These are phyloP conservation scores for Aspergillus uvarum DNA, from an alignment of 2,329 filamentous ascomycete species.

Conservation along the genomic window DNA sequence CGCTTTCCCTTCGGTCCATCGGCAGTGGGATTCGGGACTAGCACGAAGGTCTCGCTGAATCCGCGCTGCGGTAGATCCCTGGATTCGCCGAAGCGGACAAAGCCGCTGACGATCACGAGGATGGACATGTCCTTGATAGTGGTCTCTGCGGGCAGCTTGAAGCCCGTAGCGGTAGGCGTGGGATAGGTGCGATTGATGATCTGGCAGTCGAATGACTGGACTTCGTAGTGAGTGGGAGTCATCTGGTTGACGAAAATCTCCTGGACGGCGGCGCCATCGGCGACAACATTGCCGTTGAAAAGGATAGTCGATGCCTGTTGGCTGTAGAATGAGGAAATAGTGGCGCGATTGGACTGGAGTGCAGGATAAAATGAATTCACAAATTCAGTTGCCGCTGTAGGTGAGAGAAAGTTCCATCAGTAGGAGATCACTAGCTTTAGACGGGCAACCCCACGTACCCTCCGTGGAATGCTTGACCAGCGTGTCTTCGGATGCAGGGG, in stretches of 20 bases:
- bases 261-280: constrained; percentile 64
- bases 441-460: constrained; percentile 29
- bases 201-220: constrained; percentile 74
- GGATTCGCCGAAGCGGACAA: constrained; percentile 64
- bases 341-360: constrained; percentile 60
- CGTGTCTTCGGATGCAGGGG: constrained; percentile 33
- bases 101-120: constrained; percentile 71
- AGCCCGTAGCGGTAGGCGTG: constrained; percentile 48
- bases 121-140: constrained; percentile 64
- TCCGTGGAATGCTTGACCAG: constrained; percentile 45
- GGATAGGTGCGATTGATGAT: constrained; percentile 70
- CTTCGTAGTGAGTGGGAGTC: constrained; percentile 65
- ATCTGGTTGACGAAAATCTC: constrained; percentile 67
- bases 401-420: neutral
- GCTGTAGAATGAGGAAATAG: constrained; percentile 70
- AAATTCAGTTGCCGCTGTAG: constrained; percentile 67
- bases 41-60: constrained; percentile 77
- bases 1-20: constrained; percentile 57
- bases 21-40: constrained; percentile 66
- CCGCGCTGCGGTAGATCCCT: constrained; percentile 63
- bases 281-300: constrained; percentile 72
- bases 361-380: constrained; percentile 72
- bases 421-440: neutral
- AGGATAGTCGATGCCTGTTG: constrained; percentile 64
- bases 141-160: constrained; percentile 43